Evolutionary conservation across 1,284 basidiomycete genomes (phyloP).

Genomic region (Pholiota adiposa): DNA sequence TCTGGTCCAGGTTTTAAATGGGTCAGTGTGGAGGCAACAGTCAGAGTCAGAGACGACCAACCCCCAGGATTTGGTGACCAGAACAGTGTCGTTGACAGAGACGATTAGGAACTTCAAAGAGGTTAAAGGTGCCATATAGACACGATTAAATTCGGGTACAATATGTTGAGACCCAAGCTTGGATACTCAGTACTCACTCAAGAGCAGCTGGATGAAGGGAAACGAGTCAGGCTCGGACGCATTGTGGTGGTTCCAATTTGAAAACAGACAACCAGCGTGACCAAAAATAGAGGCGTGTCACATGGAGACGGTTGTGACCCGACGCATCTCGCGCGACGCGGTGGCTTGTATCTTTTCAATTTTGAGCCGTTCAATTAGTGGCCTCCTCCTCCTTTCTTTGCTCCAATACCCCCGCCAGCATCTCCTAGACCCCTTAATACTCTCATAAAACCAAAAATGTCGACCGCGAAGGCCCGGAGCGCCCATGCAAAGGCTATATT

Average conservation of each 20-base stretch:
- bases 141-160: no score
- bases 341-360: background rate
- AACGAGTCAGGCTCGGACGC: no score
- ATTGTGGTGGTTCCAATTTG: background rate
- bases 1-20: background rate
- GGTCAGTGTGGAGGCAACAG: no score
- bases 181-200: no score
- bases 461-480: constrained; percentile 39
- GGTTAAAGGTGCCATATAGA: no score
- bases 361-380: background rate
- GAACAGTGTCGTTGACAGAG: no score
- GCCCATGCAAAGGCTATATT: constrained; percentile 74
- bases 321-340: constrained; percentile 16
- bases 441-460: constrained; percentile 31
- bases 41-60: no score
- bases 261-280: background rate
- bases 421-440: background rate
- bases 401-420: background rate
- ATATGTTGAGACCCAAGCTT: no score
- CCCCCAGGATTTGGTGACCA: background rate
- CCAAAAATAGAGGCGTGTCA: constrained; percentile 3
- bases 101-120: no score
- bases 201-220: no score
- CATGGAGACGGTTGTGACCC: constrained; percentile 10
- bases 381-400: background rate